Conservation (phyloP, 108 stramenopile species). For the Fistulifera pelliculosa region DNA sequence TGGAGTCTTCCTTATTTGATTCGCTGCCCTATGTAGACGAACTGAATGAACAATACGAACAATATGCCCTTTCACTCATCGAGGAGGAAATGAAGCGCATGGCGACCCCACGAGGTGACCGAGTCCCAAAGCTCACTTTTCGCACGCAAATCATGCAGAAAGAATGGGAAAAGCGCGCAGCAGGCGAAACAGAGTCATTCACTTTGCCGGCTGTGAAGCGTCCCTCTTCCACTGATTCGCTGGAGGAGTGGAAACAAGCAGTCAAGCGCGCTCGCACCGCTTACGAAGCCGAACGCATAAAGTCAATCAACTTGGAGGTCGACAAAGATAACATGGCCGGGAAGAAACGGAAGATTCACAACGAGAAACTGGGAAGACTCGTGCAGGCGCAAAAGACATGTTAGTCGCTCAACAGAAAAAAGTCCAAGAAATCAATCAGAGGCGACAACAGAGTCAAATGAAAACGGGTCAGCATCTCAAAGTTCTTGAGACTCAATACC, state of each 20-base stretch:
- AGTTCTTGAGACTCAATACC: neutral
- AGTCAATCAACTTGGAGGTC: slow-evolving; percentile 30
- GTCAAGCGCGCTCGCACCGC: slow-evolving; percentile 14
- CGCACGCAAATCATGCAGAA: neutral
- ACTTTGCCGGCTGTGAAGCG: neutral
- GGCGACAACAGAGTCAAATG: neutral
- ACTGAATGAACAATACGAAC: slow-evolving; percentile 66
- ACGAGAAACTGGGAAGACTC: neutral
- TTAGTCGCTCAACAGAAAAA: neutral
- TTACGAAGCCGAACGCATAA: slow-evolving; percentile 32
- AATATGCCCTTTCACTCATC: slow-evolving; percentile 63
- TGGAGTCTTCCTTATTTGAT: slow-evolving; percentile 18
- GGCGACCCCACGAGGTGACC: neutral
- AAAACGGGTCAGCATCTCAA: neutral
- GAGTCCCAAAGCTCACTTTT: neutral
- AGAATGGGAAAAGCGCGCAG: neutral
- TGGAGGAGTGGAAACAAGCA: slow-evolving; percentile 4
- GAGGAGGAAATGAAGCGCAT: slow-evolving; percentile 50
- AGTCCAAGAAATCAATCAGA: neutral
- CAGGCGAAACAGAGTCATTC: too few relatives aligned
- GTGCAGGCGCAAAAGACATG: neutral
- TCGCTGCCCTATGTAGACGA: slow-evolving; percentile 72
- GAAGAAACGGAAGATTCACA: neutral
- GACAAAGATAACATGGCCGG: slow-evolving; percentile 5
- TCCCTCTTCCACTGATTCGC: neutral